phyloP scores from a whole-genome alignment of 176 grass and related monocot species.

The Typha latifolia region DNA sequence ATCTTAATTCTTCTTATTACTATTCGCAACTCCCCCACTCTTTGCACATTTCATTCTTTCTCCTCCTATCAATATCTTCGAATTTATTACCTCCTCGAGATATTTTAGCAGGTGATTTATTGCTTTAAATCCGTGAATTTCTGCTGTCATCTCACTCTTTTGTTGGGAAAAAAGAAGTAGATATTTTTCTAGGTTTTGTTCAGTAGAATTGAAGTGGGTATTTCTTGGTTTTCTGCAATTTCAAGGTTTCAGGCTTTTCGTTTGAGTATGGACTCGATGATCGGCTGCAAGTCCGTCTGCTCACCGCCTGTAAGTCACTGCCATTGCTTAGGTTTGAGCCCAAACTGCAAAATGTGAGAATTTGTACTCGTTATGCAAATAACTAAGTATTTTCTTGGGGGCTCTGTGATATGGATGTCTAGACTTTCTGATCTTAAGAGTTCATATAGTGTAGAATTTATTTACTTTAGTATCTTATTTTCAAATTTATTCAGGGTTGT shows the following conservation, averaged over 20 bases:
- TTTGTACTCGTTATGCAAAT: background rate
- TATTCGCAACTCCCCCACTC: no score
- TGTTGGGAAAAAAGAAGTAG: background rate
- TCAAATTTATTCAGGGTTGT: no score
- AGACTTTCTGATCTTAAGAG: no score
- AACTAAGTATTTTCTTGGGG: no score
- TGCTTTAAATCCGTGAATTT: no score
- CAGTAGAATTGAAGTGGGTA: no score
- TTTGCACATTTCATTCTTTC: no score
- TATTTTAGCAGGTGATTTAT: background rate
- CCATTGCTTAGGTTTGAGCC: background rate
- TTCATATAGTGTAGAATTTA: no score
- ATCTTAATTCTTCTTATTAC: background rate
- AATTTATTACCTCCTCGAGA: background rate
- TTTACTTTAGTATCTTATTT: no score
- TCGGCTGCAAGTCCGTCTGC: background rate
- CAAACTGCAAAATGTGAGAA: background rate
- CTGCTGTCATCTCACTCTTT: background rate
- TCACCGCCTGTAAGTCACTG: background rate
- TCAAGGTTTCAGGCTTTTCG: background rate
- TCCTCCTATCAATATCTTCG: no score
- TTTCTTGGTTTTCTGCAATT: background rate
- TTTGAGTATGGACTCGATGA: background rate
- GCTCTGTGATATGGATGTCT: no score
- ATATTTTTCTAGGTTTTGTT: background rate